Evolutionary conservation across 495 filamentous ascomycete species (phyloP).

Genomic region (Aspergillus incahuasiensis): DNA sequence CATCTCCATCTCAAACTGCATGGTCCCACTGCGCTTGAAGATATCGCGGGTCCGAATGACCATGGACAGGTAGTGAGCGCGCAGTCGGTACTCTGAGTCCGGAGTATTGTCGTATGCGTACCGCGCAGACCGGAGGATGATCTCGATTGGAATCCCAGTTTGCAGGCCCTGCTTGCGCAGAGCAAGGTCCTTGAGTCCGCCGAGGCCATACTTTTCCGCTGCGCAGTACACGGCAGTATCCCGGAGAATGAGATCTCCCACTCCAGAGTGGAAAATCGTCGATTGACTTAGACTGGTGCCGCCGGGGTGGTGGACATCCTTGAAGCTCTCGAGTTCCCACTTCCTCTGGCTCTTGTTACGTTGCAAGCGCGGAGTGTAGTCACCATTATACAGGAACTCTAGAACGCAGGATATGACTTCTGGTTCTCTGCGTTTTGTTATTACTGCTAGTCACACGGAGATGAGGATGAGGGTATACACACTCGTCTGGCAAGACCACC

Average conservation of each 20-base stretch:
- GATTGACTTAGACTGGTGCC: conserved; percentile 64
- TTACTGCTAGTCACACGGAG: neutral
- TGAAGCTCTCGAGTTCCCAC: conserved; percentile 67
- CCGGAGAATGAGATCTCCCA: conserved; percentile 68
- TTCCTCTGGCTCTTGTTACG: conserved; percentile 43
- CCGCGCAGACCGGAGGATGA: conserved; percentile 82
- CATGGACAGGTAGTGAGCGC: conserved; percentile 89
- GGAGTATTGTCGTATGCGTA: conserved; percentile 94
- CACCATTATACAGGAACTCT: conserved; percentile 68
- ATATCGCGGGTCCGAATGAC: conserved; percentile 91
- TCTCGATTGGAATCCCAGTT: conserved; percentile 75
- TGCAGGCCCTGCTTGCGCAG: conserved; percentile 91
- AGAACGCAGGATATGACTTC: conserved; percentile 63
- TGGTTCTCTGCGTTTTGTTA: conserved; percentile 42
- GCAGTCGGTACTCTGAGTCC: conserved; percentile 81
- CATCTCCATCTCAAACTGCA: conserved; percentile 96
- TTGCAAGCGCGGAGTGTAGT: conserved; percentile 58
- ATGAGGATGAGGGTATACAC: neutral
- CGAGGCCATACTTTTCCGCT: conserved; percentile 78
- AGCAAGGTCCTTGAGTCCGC: conserved; percentile 80
- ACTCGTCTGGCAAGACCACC: conserved; percentile 59
- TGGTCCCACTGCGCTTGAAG: conserved; percentile 93
- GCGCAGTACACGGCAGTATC: conserved; percentile 92
- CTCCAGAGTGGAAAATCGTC: conserved; percentile 65
- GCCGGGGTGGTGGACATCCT: conserved; percentile 41